These are phyloP conservation scores for Zygotorulaspora danielsina DNA, from an alignment of 805 yeast genomes.

Conservation along the genomic window DNA sequence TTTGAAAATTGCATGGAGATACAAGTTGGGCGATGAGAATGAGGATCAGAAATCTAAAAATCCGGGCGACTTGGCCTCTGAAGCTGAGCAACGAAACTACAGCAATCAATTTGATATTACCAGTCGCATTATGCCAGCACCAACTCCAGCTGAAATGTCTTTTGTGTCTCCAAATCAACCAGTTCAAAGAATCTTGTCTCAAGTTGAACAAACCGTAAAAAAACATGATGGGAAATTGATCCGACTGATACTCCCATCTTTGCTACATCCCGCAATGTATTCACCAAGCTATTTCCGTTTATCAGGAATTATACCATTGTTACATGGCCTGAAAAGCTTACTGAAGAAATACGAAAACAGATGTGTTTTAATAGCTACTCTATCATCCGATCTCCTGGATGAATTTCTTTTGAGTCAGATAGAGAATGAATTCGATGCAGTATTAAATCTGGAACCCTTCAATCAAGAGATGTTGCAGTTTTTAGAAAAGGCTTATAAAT, in stretches of 20 bases:
- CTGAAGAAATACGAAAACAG: constrained; percentile 44
- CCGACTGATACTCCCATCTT: constrained; percentile 68
- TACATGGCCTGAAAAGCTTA: constrained; percentile 55
- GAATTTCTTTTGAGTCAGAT: constrained; percentile 45
- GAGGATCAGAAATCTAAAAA: constrained; percentile 22
- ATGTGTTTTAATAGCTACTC: constrained; percentile 49
- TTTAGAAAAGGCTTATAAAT: constrained; percentile 62
- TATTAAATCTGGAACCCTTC: constrained; percentile 75
- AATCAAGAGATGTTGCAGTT: constrained; percentile 64
- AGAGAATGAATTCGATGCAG: constrained; percentile 62
- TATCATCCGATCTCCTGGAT: constrained; percentile 63
- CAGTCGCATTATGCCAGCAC: constrained; percentile 61
- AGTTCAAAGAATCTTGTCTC: constrained; percentile 33
- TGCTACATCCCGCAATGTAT: constrained; percentile 75
- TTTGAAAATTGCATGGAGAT: constrained; percentile 92
- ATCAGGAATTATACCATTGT: constrained; percentile 51
- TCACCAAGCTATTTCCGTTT: constrained; percentile 47
- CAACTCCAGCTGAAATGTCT: constrained; percentile 57
- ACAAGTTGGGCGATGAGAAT: constrained; percentile 49
- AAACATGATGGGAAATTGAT: constrained; percentile 47
- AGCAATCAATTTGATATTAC: constrained; percentile 74
- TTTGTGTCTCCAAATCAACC: constrained; percentile 43
- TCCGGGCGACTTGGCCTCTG: constrained; percentile 12
- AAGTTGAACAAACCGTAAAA: constrained; percentile 43
- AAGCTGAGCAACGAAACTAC: constrained; percentile 48